Evolutionary conservation across 1,284 basidiomycete species (phyloP).

Genomic region (Cutaneotrichosporon daszewskae): DNA sequence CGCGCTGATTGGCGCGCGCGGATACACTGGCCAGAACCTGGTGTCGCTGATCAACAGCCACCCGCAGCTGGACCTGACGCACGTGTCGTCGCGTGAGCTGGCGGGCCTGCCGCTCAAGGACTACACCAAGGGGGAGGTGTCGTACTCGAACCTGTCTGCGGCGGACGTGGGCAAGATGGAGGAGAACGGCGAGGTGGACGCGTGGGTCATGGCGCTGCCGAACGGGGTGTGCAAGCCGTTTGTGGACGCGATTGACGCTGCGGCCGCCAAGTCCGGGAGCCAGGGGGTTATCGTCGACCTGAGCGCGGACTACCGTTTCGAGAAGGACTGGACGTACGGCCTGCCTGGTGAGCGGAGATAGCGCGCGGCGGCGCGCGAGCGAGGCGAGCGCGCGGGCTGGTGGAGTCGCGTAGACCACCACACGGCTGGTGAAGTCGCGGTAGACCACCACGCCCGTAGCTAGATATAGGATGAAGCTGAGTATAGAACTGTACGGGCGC

Average conservation of each 20-base stretch:
- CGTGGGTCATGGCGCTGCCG: slow-evolving; percentile 96
- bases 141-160: slow-evolving; percentile 71
- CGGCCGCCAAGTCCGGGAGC: slow-evolving; percentile 52
- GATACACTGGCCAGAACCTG: slow-evolving; percentile 86
- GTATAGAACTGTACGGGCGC: slow-evolving; percentile 81
- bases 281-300: slow-evolving; percentile 79
- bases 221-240: slow-evolving; percentile 97
- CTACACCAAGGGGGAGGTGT: slow-evolving; percentile 73
- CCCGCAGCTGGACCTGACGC: slow-evolving; percentile 79
- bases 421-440: too few relatives aligned
- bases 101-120: slow-evolving; percentile 73
- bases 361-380: too few relatives aligned
- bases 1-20: slow-evolving; percentile 92
- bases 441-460: too few relatives aligned
- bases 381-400: too few relatives aligned
- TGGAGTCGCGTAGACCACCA: too few relatives aligned
- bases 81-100: slow-evolving; percentile 94
- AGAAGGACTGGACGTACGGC: slow-evolving; percentile 92
- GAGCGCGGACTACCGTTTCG: slow-evolving; percentile 92
- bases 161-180: slow-evolving; percentile 81
- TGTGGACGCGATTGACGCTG: slow-evolving; percentile 86
- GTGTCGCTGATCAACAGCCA: slow-evolving; percentile 78
- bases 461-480: slow-evolving; percentile 20
- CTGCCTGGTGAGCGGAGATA: slow-evolving; percentile 78
- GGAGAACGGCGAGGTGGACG: slow-evolving; percentile 79